Evolutionary conservation across 495 filamentous ascomycete genomes (phyloP).

Genomic region (Copromyces sp.): DNA sequence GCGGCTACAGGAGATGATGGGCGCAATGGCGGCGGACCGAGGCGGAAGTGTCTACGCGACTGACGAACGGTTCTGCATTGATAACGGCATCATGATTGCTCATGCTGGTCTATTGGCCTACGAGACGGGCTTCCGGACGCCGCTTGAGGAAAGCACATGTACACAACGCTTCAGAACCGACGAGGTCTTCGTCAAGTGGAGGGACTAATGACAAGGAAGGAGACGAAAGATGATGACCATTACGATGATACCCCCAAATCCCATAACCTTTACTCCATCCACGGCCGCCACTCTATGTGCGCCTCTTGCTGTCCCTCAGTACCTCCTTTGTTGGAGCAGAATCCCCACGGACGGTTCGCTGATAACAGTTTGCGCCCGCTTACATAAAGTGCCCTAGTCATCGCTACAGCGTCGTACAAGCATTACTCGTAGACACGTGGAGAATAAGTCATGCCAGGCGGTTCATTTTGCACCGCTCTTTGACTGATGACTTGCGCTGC

Average conservation of each 20-base stretch:
- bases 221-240: background rate
- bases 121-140: slow-evolving; percentile 63
- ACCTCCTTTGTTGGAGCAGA: background rate
- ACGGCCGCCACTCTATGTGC: background rate
- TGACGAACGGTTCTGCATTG: slow-evolving; percentile 95
- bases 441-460: background rate
- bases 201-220: slow-evolving; percentile 44
- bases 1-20: slow-evolving; percentile 97
- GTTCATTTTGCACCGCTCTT: background rate
- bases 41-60: slow-evolving; percentile 89
- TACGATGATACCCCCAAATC: background rate
- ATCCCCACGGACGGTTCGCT: background rate
- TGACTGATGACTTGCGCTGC: background rate
- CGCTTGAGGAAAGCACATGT: slow-evolving; percentile 71
- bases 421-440: background rate
- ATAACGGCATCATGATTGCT: slow-evolving; percentile 99
- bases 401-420: background rate
- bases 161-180: slow-evolving; percentile 95
- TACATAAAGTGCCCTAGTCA: background rate
- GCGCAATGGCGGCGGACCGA: slow-evolving; percentile 81
- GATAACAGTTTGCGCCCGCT: background rate
- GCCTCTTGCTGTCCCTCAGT: background rate
- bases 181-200: slow-evolving; percentile 86
- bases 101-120: slow-evolving; percentile 87
- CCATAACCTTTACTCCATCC: background rate